phyloP scores from a whole-genome alignment of 257 asterid species.

The Nicotiana sylvestris region DNA sequence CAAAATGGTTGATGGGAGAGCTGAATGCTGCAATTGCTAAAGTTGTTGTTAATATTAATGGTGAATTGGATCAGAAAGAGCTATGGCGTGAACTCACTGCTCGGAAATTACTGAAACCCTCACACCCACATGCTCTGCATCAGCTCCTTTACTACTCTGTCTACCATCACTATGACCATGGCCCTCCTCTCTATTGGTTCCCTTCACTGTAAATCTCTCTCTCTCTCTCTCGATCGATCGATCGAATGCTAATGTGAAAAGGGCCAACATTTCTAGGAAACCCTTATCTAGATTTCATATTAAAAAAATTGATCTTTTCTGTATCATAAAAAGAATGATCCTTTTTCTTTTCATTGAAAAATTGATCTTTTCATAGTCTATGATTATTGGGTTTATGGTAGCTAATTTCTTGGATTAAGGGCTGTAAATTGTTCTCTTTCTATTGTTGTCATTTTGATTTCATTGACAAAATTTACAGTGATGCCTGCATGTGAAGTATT shows the following conservation, averaged over 20 bases:
- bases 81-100: constrained; percentile 51
- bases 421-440: not conserved
- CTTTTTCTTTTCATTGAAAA: not conserved
- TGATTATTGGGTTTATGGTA: not conserved
- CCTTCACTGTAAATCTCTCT: constrained; percentile 60
- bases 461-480: not conserved
- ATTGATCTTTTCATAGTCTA: not conserved
- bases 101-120: constrained; percentile 62
- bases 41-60: constrained; percentile 11
- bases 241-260: not conserved
- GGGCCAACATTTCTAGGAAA: no score
- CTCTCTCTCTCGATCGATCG: not conserved
- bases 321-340: no score
- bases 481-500: not conserved
- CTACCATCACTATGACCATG: constrained; percentile 40
- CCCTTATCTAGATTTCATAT: no score
- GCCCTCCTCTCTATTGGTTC: constrained; percentile 83
- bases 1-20: constrained; percentile 35
- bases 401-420: not conserved
- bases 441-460: not conserved
- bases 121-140: constrained; percentile 66
- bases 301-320: no score
- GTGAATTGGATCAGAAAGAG: constrained; percentile 26
- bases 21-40: constrained; percentile 32
- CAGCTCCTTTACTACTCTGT: constrained; percentile 69